Base-by-base conservation (phyloP, 176 grass and related monocot species). In the Hsuehochloa calcarea region DNA sequence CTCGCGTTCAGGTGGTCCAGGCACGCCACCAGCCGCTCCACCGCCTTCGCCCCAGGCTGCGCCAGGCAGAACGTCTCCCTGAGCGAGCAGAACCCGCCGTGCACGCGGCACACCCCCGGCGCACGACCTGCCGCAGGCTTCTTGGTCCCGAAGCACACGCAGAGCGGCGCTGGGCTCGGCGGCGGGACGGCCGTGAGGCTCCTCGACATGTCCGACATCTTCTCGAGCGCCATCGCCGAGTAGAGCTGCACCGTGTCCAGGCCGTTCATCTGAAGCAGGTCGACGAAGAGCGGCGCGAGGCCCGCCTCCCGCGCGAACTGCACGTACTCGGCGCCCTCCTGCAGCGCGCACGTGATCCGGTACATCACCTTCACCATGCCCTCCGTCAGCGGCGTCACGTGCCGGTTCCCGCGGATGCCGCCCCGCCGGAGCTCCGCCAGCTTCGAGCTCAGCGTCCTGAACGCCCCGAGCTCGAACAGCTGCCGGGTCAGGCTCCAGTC, bases 11-110 rank as follows among this genome's bases (percentile, higher is more conserved):
- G 70, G 55, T 97, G 92, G 70, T 97, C 95, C 22, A 97, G 90
- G 65, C 88, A 91, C 9, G 95, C 95, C 77, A 97, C 86, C 73
- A 97, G 78, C 22, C 91, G 86, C 74, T 94, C 90, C 35, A 97
- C 74, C 34, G 89, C 86, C 86, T 86, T 89, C 5, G 86, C 65
- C 6, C 77, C 88, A 14, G 31, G 43, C 75, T 94, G 65, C 16
- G 85, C 81, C 29, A 97, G 89, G 80, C 95, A 94, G 88, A 97
- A 97, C 19, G 38, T 88, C 26, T 88, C 88, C 55, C 73, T 90
- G 69, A 89, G 85, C 41, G 95, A 94, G 78, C 95, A 97, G 81
- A 93, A 88, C 51, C 95, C 95, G 3, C 72, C 80, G 45, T 97
- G 95, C 47, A 97, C 77, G 39, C 86, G 84, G 77, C 95, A 97